A percentile compares a stretch with the other conserved stretches of the same genome.
These are phyloP conservation scores for Cornus florida DNA, from an alignment of 148 eudicot genomes.

Conservation along the genomic window DNA sequence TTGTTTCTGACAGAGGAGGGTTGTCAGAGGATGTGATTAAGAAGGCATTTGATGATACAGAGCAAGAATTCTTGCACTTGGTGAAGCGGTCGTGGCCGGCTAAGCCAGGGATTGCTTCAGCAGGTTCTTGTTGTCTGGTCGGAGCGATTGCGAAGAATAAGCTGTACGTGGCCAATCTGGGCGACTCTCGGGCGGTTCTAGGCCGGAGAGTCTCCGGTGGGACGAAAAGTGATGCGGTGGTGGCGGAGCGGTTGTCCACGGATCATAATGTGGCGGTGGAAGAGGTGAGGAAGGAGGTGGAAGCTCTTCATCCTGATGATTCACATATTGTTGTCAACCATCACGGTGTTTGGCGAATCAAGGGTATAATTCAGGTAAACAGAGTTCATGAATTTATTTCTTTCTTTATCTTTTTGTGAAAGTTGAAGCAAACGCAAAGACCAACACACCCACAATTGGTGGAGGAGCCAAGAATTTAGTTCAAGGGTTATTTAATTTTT, in stretches of 20 bases:
- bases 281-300: constrained; percentile 28
- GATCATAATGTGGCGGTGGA: constrained; percentile 29
- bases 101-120: constrained; percentile 21
- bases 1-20: constrained; percentile 23
- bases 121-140: constrained; percentile 26
- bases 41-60: constrained; percentile 26
- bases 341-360: constrained; percentile 27
- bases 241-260: constrained; percentile 22
- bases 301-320: constrained; percentile 29
- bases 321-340: constrained; percentile 19
- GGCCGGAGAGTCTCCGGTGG: constrained; percentile 12
- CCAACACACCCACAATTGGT: too few relatives aligned
- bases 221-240: background rate
- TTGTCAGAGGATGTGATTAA: constrained; percentile 22
- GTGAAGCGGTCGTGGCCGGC: constrained; percentile 21
- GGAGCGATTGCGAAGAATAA: constrained; percentile 19
- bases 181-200: constrained; percentile 28
- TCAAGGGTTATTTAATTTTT: too few relatives aligned
- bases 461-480: too few relatives aligned
- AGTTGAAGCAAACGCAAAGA: too few relatives aligned
- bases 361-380: constrained; percentile 30
- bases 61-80: constrained; percentile 19
- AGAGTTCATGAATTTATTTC: too few relatives aligned
- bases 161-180: constrained; percentile 26
- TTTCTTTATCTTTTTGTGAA: too few relatives aligned